phyloP scores from a whole-genome alignment of 306 rosid genomes.

The Begonia fuchsioides region DNA sequence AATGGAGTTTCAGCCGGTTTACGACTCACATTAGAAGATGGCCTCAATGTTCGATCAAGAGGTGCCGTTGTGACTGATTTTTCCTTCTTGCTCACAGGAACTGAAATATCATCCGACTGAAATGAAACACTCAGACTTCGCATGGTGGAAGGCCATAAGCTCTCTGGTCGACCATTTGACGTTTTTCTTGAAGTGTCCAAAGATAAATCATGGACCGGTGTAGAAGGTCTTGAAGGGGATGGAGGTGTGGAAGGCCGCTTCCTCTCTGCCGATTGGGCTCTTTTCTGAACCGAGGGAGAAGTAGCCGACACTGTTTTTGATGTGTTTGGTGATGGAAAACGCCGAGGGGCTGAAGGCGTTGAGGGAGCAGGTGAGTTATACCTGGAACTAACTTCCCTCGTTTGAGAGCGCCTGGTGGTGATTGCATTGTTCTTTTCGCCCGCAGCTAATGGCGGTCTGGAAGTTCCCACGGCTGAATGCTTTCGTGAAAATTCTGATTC shows the following conservation, averaged over 20 bases:
- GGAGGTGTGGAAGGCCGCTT: slow-evolving; percentile 80
- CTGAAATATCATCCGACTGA: slow-evolving; percentile 78
- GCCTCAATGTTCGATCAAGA: slow-evolving; percentile 62
- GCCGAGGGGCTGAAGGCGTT: slow-evolving; percentile 29
- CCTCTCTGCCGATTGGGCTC: slow-evolving; percentile 69
- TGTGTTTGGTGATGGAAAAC: slow-evolving; percentile 63
- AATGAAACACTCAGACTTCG: slow-evolving; percentile 93
- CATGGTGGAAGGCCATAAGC: slow-evolving; percentile 97
- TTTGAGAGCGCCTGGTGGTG: slow-evolving; percentile 25
- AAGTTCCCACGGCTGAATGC: slow-evolving; percentile 32
- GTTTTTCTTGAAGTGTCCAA: slow-evolving; percentile 36
- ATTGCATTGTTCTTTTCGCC: slow-evolving; percentile 71
- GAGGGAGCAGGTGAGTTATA: slow-evolving; percentile 58
- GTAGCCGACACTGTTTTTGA: slow-evolving; percentile 38
- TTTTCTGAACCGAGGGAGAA: slow-evolving; percentile 42
- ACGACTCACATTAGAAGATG: slow-evolving; percentile 65
- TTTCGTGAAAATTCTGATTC: slow-evolving; percentile 52
- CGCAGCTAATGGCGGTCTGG: slow-evolving; percentile 51
- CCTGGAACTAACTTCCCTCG: slow-evolving; percentile 54
- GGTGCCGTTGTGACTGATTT: slow-evolving; percentile 46
- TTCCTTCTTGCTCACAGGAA: slow-evolving; percentile 85
- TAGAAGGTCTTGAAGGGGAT: slow-evolving; percentile 55
- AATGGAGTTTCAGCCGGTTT: slow-evolving; percentile 44
- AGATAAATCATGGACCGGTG: slow-evolving; percentile 53
- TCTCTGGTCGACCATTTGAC: slow-evolving; percentile 35